Conservation (phyloP, 1,139 yeast genomes). For the Pichia sp. region DNA sequence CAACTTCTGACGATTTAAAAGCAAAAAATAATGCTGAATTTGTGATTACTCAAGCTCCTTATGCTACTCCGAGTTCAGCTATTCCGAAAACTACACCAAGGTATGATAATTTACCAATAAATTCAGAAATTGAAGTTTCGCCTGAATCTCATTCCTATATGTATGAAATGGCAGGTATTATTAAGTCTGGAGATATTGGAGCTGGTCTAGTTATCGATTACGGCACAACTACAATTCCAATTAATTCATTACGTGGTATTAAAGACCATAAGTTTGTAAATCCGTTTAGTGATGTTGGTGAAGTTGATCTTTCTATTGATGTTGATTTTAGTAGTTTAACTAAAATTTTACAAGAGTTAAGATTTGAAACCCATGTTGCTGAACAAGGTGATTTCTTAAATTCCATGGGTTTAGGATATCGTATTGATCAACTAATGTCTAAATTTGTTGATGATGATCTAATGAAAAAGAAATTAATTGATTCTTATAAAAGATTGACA, state of each 20-base stretch:
- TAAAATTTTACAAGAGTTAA: conserved; percentile 16
- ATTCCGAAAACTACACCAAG: conserved; percentile 51
- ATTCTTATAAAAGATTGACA: conserved; percentile 59
- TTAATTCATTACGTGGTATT: conserved; percentile 68
- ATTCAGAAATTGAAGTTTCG: conserved; percentile 64
- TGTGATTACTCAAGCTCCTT: conserved; percentile 52
- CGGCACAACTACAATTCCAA: conserved; percentile 62
- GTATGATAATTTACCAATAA: conserved; percentile 47
- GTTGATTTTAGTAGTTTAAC: conserved; percentile 52
- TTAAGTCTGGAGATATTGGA: conserved; percentile 37
- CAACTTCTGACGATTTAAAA: conserved; percentile 10
- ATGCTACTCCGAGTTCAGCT: conserved; percentile 58
- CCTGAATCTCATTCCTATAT: conserved; percentile 62
- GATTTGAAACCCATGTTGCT: conserved; percentile 41
- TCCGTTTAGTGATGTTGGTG: conserved; percentile 74
- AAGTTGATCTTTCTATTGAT: conserved; percentile 76
- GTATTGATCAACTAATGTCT: conserved; percentile 51
- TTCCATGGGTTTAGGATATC: conserved; percentile 66
- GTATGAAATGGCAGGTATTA: conserved; percentile 40
- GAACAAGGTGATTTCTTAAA: conserved; percentile 82
- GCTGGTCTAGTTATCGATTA: conserved; percentile 74
- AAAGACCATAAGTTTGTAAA: conserved; percentile 66
- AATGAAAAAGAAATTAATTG: conserved; percentile 42
- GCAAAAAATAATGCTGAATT: conserved; percentile 36
- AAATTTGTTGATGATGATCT: conserved; percentile 28